Conservation (phyloP, 345 rosid genomes). For the Raphanus raphanistrum region DNA sequence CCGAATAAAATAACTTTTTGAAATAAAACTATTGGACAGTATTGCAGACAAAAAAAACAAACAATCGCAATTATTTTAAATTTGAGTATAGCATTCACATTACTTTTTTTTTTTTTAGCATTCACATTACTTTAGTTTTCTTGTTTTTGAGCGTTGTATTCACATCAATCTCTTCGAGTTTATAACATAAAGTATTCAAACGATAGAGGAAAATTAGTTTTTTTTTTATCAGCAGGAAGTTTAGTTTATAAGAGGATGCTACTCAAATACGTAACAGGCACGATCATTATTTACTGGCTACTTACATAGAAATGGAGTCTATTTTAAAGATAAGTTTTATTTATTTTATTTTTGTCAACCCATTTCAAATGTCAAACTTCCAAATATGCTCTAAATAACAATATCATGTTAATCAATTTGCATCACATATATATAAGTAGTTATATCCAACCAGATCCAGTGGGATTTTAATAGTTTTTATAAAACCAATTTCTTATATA, state of each 20-base stretch:
- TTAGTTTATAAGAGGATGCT: no score
- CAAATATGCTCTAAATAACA: not conserved
- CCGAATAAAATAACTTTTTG: not conserved
- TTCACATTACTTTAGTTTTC: not conserved
- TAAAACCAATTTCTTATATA: conserved; percentile 6
- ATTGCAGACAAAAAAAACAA: not conserved
- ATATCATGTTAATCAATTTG: conserved; percentile 6
- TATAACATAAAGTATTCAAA: not conserved
- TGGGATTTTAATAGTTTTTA: conserved; percentile 12
- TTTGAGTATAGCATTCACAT: not conserved
- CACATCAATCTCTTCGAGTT: not conserved
- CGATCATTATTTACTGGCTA: not conserved
- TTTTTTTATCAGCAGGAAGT: no score
- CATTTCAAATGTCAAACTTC: conserved; percentile 29
- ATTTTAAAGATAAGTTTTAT: not conserved
- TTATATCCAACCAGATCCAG: conserved; percentile 40
- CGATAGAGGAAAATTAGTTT: not conserved
- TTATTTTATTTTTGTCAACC: conserved; percentile 4
- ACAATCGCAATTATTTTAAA: not conserved
- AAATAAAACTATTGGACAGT: not conserved
- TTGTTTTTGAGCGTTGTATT: not conserved
- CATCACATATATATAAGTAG: conserved; percentile 1
- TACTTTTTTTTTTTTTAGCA: not conserved
- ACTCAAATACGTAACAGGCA: not conserved
- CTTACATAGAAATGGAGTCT: not conserved